Evolutionary conservation across 1,284 basidiomycete species (phyloP).

Genomic region (Ceratobasidium sp.): DNA sequence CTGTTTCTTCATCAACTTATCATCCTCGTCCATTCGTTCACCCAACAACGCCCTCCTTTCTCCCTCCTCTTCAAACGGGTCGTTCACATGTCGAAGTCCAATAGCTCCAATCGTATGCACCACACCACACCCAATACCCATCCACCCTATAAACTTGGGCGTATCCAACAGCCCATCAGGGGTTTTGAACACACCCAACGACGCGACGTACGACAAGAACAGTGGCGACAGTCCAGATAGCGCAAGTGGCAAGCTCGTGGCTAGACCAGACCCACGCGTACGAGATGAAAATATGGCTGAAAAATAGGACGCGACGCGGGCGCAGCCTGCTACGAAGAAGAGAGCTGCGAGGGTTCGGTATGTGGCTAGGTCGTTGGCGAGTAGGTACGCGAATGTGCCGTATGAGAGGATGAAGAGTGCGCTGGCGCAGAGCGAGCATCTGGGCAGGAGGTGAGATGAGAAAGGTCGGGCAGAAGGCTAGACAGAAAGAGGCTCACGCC

Average conservation of each 20-base stretch:
- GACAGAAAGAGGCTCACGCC: slow-evolving; percentile 47
- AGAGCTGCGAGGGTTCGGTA: not conserved
- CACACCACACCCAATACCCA: slow-evolving; percentile 64
- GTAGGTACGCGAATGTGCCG: slow-evolving; percentile 67
- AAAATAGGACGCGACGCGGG: slow-evolving; percentile 70
- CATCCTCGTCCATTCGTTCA: not conserved
- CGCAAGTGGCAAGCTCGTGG: slow-evolving; percentile 72
- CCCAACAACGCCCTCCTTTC: slow-evolving; percentile 11
- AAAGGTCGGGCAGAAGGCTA: not conserved
- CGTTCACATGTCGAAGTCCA: slow-evolving; percentile 54
- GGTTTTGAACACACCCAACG: slow-evolving; percentile 64
- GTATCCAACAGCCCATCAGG: slow-evolving; percentile 63
- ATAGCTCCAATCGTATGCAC: slow-evolving; percentile 66
- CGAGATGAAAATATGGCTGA: slow-evolving; percentile 22
- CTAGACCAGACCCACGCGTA: slow-evolving; percentile 52
- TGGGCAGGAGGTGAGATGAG: not conserved
- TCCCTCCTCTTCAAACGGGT: not conserved
- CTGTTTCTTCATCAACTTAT: slow-evolving; percentile 16
- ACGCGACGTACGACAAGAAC: slow-evolving; percentile 70
- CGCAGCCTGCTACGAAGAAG: slow-evolving; percentile 72
- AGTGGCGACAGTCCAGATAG: slow-evolving; percentile 80
- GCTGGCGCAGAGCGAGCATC: slow-evolving; percentile 70
- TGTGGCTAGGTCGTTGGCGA: slow-evolving; percentile 56
- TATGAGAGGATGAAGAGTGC: slow-evolving; percentile 68
- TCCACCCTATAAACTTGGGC: slow-evolving; percentile 65